Evolutionary conservation across 2,329 filamentous ascomycete species (phyloP).

Genomic region (Colletotrichum theobromicola): DNA sequence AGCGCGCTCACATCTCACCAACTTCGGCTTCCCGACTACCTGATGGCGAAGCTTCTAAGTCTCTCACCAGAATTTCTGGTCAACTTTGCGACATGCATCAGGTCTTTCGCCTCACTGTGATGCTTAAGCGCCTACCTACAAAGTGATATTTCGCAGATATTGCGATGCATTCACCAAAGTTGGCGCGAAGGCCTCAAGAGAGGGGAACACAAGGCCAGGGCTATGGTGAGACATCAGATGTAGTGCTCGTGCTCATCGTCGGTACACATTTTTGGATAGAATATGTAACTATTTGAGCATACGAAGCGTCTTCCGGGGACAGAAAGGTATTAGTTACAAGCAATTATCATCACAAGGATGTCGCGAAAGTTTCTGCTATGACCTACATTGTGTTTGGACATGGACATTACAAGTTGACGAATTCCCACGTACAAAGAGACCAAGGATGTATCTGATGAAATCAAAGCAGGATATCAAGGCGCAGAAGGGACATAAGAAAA

Average conservation of each 20-base stretch:
- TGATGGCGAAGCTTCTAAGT: not conserved
- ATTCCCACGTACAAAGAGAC: too few relatives aligned
- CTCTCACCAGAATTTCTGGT: not conserved
- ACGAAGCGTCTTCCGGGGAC: not conserved
- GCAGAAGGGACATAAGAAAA: too few relatives aligned
- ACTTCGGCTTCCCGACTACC: not conserved
- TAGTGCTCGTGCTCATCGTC: too few relatives aligned
- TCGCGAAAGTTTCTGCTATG: too few relatives aligned
- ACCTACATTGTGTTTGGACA: too few relatives aligned
- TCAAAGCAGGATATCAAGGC: too few relatives aligned
- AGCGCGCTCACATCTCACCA: not conserved
- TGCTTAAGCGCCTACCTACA: not conserved
- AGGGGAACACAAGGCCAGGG: not conserved
- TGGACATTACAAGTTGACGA: too few relatives aligned
- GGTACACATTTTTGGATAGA: too few relatives aligned
- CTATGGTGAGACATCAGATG: too few relatives aligned
- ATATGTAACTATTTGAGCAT: not conserved
- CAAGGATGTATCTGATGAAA: too few relatives aligned
- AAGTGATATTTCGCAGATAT: not conserved
- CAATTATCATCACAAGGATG: too few relatives aligned
- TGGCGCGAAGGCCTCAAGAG: not conserved
- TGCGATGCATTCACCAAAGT: not conserved
- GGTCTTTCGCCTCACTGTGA: not conserved
- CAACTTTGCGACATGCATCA: not conserved
- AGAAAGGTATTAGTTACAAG: rapidly evolving